Evolutionary conservation across 2,329 filamentous ascomycete genomes (phyloP).

Genomic region (Pseudogymnoascus destructans): DNA sequence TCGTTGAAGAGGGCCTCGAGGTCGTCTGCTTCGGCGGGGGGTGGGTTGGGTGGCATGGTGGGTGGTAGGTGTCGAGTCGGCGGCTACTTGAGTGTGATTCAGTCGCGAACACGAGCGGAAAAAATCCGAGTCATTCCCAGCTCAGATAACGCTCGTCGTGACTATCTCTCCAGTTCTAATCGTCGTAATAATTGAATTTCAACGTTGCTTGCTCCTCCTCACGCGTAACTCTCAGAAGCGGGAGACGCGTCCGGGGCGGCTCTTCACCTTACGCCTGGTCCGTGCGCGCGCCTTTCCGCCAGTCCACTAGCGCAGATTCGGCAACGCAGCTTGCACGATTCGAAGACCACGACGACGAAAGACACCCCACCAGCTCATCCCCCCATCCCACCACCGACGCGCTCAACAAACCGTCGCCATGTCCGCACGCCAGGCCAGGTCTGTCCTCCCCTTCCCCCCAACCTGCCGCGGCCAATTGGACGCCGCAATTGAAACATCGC

Average conservation of each 20-base stretch:
- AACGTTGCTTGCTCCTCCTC: not conserved
- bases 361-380: conserved; percentile 16
- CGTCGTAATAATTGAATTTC: not conserved
- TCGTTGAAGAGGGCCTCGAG: conserved; percentile 57
- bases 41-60: conserved; percentile 7
- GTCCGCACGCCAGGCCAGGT: conserved; percentile 48
- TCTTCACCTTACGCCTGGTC: not conserved
- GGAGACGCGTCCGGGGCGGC: not conserved
- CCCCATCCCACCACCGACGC: conserved; percentile 22
- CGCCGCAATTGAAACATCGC: conserved; percentile 15
- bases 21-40: conserved; percentile 31
- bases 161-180: not conserved
- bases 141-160: too few relatives aligned
- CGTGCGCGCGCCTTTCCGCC: not conserved
- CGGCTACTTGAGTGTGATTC: not conserved
- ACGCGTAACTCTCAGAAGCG: not conserved
- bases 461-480: conserved; percentile 10
- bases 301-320: conserved; percentile 21
- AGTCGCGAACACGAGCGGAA: not conserved
- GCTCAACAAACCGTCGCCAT: conserved; percentile 36
- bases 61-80: not conserved
- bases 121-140: not conserved
- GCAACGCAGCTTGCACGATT: not conserved
- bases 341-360: conserved; percentile 7
- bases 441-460: conserved; percentile 21